These are phyloP conservation scores for Ceratocystis huliohia DNA, from an alignment of 2,329 filamentous ascomycete species.

Conservation along the genomic window DNA sequence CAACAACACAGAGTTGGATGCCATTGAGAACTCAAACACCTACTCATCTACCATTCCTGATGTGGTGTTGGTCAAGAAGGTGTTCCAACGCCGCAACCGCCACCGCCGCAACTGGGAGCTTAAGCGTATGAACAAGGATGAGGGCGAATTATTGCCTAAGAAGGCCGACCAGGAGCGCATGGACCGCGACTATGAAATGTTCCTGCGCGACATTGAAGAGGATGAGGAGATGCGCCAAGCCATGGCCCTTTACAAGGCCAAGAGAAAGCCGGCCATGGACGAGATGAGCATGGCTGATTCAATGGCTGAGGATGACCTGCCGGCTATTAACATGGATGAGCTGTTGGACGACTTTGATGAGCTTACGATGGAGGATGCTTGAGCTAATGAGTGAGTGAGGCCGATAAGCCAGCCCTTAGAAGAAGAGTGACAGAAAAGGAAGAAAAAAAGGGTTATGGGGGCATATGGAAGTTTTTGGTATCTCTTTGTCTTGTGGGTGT, in stretches of 20 bases:
- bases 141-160: conserved; percentile 73
- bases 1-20: conserved; percentile 78
- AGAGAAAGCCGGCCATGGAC: conserved; percentile 42
- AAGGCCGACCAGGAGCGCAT: conserved; percentile 79
- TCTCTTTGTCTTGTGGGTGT: conserved; percentile 2
- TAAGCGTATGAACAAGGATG: conserved; percentile 83
- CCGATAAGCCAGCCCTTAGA: neutral
- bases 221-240: conserved; percentile 77
- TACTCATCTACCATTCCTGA: conserved; percentile 75
- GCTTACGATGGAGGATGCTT: conserved; percentile 54
- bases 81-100: conserved; percentile 78
- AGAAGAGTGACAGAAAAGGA: neutral
- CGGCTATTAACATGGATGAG: conserved; percentile 64
- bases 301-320: conserved; percentile 49
- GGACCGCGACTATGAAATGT: conserved; percentile 92
- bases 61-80: conserved; percentile 92
- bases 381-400: conserved; percentile 14
- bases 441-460: conserved; percentile 8
- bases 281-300: conserved; percentile 57
- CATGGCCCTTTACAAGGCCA: conserved; percentile 72
- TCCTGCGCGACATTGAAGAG: conserved; percentile 92
- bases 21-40: conserved; percentile 62
- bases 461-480: conserved; percentile 10
- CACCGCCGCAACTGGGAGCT: conserved; percentile 80
- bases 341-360: conserved; percentile 89